Evolutionary conservation across 768 basidiomycete genomes (phyloP).

Genomic region (Phylloporus arenicola): DNA sequence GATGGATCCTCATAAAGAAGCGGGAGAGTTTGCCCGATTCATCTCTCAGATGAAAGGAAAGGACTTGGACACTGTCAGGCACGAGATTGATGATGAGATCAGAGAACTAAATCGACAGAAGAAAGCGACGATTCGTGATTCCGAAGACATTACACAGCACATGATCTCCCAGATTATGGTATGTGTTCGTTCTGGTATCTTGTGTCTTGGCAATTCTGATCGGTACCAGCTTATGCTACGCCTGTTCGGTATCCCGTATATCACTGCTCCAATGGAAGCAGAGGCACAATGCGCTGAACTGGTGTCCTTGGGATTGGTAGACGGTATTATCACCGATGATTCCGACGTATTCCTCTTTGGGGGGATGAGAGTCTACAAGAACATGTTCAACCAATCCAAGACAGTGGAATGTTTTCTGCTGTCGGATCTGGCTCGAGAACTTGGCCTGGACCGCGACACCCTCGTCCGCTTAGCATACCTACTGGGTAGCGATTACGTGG

Average conservation of each 20-base stretch:
- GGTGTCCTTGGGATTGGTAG: slow-evolving; percentile 77
- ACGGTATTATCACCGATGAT: slow-evolving; percentile 98
- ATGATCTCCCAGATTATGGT: slow-evolving; percentile 88
- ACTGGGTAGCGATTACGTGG: slow-evolving; percentile 94
- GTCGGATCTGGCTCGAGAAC: slow-evolving; percentile 78
- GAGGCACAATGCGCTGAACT: slow-evolving; percentile 98
- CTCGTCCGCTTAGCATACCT: slow-evolving; percentile 89
- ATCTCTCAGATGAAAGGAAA: slow-evolving; percentile 87
- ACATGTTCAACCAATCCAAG: slow-evolving; percentile 99
- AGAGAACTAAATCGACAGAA: slow-evolving; percentile 71
- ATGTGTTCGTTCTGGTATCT: slow-evolving; percentile 10
- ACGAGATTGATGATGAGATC: slow-evolving; percentile 93
- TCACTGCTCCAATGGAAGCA: slow-evolving; percentile 98
- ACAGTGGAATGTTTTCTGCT: slow-evolving; percentile 94
- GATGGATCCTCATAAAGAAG: slow-evolving; percentile 74
- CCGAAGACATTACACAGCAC: slow-evolving; percentile 91
- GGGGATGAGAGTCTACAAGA: slow-evolving; percentile 92
- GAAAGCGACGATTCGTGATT: slow-evolving; percentile 87
- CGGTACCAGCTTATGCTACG: slow-evolving; percentile 71
- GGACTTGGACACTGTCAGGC: slow-evolving; percentile 72
- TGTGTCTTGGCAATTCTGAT: slow-evolving; percentile 4
- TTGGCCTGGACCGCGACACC: slow-evolving; percentile 80
- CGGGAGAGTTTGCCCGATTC: slow-evolving; percentile 88
- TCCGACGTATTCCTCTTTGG: slow-evolving; percentile 99
- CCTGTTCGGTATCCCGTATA: slow-evolving; percentile 95